A percentile compares a stretch with the other conserved stretches of the same genome.
Conservation (phyloP, 306 rosid genomes). For the Lathyrus oleraceus region DNA sequence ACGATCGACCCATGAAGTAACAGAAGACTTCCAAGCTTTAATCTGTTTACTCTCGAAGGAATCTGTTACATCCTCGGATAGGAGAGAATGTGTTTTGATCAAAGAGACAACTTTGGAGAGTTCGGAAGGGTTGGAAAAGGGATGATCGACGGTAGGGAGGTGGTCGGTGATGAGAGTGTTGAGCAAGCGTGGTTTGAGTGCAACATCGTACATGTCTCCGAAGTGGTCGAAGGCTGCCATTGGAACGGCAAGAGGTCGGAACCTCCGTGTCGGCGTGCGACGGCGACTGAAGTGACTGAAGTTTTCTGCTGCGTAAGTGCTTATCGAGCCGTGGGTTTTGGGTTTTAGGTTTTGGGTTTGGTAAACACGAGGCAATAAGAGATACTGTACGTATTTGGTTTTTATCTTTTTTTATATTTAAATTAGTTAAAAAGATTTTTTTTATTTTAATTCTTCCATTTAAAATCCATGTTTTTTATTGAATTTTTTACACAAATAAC, state of each 20-base stretch:
- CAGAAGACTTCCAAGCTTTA: constrained; percentile 63
- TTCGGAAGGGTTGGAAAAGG: constrained; percentile 43
- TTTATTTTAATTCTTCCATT: too few species aligned
- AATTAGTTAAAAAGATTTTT: too few species aligned
- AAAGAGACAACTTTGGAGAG: constrained; percentile 52
- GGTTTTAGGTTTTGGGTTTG: background rate
- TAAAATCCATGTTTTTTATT: too few species aligned
- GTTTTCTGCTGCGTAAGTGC: background rate
- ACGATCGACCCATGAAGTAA: constrained; percentile 70
- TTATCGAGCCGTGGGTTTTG: background rate
- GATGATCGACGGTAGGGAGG: constrained; percentile 49
- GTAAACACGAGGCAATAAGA: too few species aligned
- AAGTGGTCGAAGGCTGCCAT: constrained; percentile 67
- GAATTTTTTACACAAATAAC: too few species aligned
- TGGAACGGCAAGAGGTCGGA: background rate
- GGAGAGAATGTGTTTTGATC: constrained; percentile 62
- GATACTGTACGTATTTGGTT: too few species aligned
- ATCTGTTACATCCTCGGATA: constrained; percentile 48
- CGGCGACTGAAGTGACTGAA: background rate
- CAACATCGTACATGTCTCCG: constrained; percentile 62
- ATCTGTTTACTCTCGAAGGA: constrained; percentile 41
- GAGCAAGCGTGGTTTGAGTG: constrained; percentile 74
- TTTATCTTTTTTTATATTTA: too few species aligned
- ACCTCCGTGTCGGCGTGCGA: background rate
- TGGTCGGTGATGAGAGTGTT: constrained; percentile 51